Conservation (phyloP, 83 land plant species). For the Thuja plicata region DNA sequence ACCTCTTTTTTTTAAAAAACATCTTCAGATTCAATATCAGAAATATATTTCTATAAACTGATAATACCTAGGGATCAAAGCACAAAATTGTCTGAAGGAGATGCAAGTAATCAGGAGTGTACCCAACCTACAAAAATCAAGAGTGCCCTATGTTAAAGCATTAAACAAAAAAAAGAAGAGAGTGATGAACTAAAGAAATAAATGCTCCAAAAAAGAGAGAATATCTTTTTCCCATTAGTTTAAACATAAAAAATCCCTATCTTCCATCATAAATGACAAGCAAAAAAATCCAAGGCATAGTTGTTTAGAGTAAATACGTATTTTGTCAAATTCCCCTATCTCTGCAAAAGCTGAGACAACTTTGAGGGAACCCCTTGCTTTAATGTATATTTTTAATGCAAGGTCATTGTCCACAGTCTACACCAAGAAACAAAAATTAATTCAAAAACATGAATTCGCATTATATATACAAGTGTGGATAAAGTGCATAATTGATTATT, state of each 20-base stretch:
- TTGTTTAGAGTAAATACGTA: constrained; percentile 97
- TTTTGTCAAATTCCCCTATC: constrained; percentile 94
- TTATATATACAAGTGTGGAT: background rate
- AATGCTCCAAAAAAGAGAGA: background rate
- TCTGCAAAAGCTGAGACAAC: constrained; percentile 99
- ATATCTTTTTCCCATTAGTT: background rate
- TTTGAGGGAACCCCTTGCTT: constrained; percentile 97
- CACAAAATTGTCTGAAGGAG: constrained; percentile 91
- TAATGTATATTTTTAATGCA: constrained; percentile 96
- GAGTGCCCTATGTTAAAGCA: background rate
- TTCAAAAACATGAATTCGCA: background rate
- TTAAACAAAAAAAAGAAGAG: background rate
- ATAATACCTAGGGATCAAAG: constrained; percentile 88
- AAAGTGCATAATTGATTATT: background rate
- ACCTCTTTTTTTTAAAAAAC: too few species aligned
- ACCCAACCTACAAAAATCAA: constrained; percentile 73
- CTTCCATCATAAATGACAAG: background rate
- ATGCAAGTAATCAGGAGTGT: constrained; percentile 92
- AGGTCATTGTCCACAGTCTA: constrained; percentile 97
- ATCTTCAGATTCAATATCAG: background rate
- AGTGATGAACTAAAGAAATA: background rate
- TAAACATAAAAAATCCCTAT: background rate
- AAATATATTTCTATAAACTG: background rate
- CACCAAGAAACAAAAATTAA: constrained; percentile 13
- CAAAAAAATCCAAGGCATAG: constrained; percentile 24